Conservation (phyloP, 768 basidiomycete genomes). For the Mycena amicta region DNA sequence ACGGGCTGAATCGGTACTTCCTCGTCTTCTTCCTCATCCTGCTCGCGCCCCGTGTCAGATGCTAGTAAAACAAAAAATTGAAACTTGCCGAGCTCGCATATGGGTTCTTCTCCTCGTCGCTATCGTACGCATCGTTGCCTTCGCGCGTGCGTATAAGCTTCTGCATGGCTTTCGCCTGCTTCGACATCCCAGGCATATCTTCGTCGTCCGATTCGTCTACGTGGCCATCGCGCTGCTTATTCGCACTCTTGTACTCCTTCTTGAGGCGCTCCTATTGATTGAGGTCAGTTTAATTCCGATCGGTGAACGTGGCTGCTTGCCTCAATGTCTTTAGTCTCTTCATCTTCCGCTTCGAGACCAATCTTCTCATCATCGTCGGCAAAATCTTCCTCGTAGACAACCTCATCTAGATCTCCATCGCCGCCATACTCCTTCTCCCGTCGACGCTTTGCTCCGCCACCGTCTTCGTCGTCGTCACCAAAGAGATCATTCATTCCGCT, state of each 20-base stretch:
- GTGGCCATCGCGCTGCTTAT: slow-evolving; percentile 69
- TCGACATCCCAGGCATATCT: slow-evolving; percentile 57
- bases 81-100: slow-evolving; percentile 73
- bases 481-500: slow-evolving; percentile 62
- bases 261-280: slow-evolving; percentile 73
- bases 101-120: slow-evolving; percentile 82
- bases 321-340: slow-evolving; percentile 83
- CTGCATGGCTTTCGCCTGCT: slow-evolving; percentile 79
- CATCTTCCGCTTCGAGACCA: slow-evolving; percentile 73
- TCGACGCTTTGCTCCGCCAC: slow-evolving; percentile 43
- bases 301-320: slow-evolving; percentile 38
- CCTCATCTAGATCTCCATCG: slow-evolving; percentile 83
- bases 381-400: slow-evolving; percentile 81
- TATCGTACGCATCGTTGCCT: slow-evolving; percentile 80
- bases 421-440: slow-evolving; percentile 64
- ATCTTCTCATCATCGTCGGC: slow-evolving; percentile 87
- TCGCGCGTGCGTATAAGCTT: slow-evolving; percentile 85
- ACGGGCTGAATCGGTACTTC: slow-evolving; percentile 42
- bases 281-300: slow-evolving; percentile 9
- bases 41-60: slow-evolving; percentile 43
- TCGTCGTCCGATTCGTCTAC: slow-evolving; percentile 80
- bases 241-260: slow-evolving; percentile 77
- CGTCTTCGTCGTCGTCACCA: slow-evolving; percentile 71
- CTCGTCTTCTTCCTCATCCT: slow-evolving; percentile 79
- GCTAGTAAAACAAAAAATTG: background rate